Evolutionary conservation across 768 basidiomycete species (phyloP).

Genomic region (Auricularia auricula-judae): DNA sequence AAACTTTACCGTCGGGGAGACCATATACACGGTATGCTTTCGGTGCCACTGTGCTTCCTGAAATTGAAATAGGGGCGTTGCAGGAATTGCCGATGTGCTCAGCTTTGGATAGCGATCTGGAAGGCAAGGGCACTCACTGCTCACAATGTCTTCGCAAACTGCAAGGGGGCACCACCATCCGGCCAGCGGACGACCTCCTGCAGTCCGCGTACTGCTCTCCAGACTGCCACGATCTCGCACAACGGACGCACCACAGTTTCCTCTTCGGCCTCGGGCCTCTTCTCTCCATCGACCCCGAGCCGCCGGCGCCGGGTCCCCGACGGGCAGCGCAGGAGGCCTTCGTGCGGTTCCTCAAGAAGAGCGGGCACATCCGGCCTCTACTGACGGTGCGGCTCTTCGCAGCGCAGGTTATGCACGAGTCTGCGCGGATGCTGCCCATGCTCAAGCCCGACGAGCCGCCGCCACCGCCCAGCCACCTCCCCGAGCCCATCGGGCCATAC

Average conservation of each 20-base stretch:
- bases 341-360: conserved; percentile 41
- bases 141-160: conserved; percentile 60
- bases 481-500: not conserved
- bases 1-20: conserved; percentile 58
- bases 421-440: conserved; percentile 36
- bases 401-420: conserved; percentile 57
- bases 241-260: conserved; percentile 50
- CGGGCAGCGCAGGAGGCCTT: conserved; percentile 50
- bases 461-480: not conserved
- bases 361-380: conserved; percentile 32
- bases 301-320: conserved; percentile 28
- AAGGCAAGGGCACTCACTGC: conserved; percentile 57
- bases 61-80: not conserved
- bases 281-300: conserved; percentile 31
- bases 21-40: conserved; percentile 57
- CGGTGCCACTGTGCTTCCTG: no score
- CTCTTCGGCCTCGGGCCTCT: conserved; percentile 61
- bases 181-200: conserved; percentile 39
- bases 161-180: conserved; percentile 30
- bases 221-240: conserved; percentile 46
- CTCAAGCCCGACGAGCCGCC: not conserved
- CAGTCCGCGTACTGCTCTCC: conserved; percentile 62
- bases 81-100: conserved; percentile 69
- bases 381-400: conserved; percentile 65
- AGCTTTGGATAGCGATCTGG: conserved; percentile 60